Evolutionary conservation across 768 basidiomycete species (phyloP).

Genomic region (Amanita pallidorosea): DNA sequence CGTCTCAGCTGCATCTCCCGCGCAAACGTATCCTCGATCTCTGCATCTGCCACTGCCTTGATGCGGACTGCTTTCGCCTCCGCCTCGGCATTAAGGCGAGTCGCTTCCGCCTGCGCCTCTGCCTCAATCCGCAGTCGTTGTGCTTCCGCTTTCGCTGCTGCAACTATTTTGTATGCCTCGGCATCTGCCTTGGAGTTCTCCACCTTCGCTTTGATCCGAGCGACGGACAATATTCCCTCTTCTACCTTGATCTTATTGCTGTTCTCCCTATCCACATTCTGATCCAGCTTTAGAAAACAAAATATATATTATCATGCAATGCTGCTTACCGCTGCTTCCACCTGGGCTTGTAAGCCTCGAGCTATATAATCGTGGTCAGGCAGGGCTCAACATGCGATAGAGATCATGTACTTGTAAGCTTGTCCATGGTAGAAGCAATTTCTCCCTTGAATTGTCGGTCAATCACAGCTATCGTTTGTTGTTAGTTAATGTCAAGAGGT

Average conservation of each 20-base stretch:
- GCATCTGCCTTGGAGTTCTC: constrained; percentile 61
- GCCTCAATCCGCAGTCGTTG: constrained; percentile 64
- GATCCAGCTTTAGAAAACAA: background rate
- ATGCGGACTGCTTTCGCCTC: constrained; percentile 59
- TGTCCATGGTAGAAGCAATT: constrained; percentile 78
- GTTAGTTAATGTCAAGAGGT: background rate
- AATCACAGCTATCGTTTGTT: constrained; percentile 50
- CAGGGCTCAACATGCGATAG: background rate
- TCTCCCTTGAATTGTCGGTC: constrained; percentile 86
- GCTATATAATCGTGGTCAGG: constrained; percentile 24
- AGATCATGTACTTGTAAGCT: constrained; percentile 40
- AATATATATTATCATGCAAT: background rate
- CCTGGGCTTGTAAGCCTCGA: constrained; percentile 76
- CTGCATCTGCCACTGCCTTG: constrained; percentile 52
- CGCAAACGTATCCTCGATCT: constrained; percentile 55
- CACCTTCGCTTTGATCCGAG: constrained; percentile 63
- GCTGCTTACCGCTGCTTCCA: constrained; percentile 64
- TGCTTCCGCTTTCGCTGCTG: constrained; percentile 67
- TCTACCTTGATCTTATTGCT: constrained; percentile 83
- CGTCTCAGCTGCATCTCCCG: constrained; percentile 68
- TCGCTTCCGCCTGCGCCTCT: constrained; percentile 69
- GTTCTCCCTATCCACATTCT: constrained; percentile 84
- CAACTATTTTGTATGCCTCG: constrained; percentile 63
- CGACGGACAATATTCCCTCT: constrained; percentile 68
- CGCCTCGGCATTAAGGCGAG: constrained; percentile 62